phyloP scores from a whole-genome alignment of 495 filamentous ascomycete genomes.

The Talaromyces adpressus region DNA sequence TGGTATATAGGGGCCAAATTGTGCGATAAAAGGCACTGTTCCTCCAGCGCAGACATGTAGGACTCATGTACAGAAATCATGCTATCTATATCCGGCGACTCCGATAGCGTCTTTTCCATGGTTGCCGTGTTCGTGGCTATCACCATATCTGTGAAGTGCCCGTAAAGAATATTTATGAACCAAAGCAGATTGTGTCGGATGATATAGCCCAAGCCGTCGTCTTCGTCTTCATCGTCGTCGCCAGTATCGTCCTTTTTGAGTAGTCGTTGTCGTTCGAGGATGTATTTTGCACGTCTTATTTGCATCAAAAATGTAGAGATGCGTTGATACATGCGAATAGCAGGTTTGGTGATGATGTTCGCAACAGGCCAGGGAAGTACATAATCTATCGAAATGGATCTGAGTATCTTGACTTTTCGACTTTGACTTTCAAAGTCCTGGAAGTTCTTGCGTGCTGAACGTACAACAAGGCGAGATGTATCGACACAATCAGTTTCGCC shows the following conservation, averaged over 20 bases:
- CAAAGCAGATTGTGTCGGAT: slow-evolving; percentile 71
- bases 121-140: slow-evolving; percentile 47
- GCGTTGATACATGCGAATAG: slow-evolving; percentile 57
- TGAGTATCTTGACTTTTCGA: slow-evolving; percentile 44
- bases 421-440: slow-evolving; percentile 11
- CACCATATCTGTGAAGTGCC: slow-evolving; percentile 68
- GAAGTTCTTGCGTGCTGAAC: slow-evolving; percentile 20
- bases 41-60: slow-evolving; percentile 54
- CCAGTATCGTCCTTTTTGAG: slow-evolving; percentile 5
- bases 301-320: slow-evolving; percentile 74
- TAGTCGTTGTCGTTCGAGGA: slow-evolving; percentile 52
- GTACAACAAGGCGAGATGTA: slow-evolving; percentile 50
- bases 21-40: slow-evolving; percentile 58
- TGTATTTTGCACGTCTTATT: slow-evolving; percentile 61
- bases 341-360: slow-evolving; percentile 62
- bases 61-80: slow-evolving; percentile 66
- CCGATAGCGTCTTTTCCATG: slow-evolving; percentile 46
- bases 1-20: slow-evolving; percentile 59
- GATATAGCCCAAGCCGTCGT: slow-evolving; percentile 46
- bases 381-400: slow-evolving; percentile 52
- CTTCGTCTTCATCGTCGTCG: slow-evolving; percentile 12
- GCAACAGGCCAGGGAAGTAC: slow-evolving; percentile 78
- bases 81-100: slow-evolving; percentile 67
- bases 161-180: slow-evolving; percentile 67
- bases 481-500: slow-evolving; percentile 43